Evolutionary conservation across 2,329 filamentous ascomycete genomes (phyloP).

Genomic region (Fusarium penzigii): DNA sequence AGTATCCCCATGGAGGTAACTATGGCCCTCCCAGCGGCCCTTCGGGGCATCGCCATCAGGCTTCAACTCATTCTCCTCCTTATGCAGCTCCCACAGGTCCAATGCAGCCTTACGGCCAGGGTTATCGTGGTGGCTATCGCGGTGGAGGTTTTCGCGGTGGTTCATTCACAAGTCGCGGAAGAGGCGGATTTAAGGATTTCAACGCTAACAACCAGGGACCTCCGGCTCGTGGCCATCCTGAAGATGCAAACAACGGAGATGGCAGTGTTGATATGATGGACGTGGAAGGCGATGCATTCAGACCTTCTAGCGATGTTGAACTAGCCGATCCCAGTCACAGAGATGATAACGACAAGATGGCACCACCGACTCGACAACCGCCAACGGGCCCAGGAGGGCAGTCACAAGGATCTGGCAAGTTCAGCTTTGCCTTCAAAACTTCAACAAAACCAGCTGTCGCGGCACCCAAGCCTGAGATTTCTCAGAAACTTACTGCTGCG

Average conservation of each 20-base stretch:
- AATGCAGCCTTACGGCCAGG: constrained; percentile 52
- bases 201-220: constrained; percentile 56
- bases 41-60: constrained; percentile 55
- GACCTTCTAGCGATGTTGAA: constrained; percentile 22
- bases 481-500: constrained; percentile 67
- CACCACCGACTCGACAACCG: constrained; percentile 55
- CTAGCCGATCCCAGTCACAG: constrained; percentile 33
- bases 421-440: constrained; percentile 91
- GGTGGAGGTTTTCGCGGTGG: constrained; percentile 63
- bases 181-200: constrained; percentile 66
- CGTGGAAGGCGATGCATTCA: constrained; percentile 24
- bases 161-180: constrained; percentile 54
- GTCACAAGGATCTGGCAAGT: constrained; percentile 61
- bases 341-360: constrained; percentile 49
- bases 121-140: constrained; percentile 48
- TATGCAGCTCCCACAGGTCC: constrained; percentile 61
- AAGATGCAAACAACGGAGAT: constrained; percentile 22
- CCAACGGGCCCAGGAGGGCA: constrained; percentile 56
- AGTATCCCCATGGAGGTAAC: constrained; percentile 53
- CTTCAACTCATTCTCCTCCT: constrained; percentile 48
- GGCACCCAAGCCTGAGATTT: constrained; percentile 65
- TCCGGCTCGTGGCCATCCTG: constrained; percentile 22
- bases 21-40: constrained; percentile 55
- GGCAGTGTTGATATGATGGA: constrained; percentile 16
- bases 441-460: constrained; percentile 60